Conservation (phyloP, 208 protist genomes). For the Acanthamoeba divionensis region DNA sequence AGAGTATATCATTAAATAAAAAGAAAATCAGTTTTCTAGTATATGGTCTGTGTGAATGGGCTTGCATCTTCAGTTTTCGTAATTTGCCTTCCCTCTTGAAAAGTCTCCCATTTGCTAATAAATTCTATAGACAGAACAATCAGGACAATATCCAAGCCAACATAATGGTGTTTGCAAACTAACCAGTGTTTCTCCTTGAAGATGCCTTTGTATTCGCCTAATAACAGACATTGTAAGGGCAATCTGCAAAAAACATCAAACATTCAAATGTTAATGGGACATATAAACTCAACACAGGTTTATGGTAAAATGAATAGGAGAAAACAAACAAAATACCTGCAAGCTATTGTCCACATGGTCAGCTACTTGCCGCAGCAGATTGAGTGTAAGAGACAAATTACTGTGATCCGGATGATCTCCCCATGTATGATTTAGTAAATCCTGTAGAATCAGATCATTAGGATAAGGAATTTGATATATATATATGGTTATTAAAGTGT, state of each 20-base stretch:
- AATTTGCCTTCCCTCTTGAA: constrained; percentile 46
- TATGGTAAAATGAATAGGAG: too few relatives aligned
- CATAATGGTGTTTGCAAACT: neutral
- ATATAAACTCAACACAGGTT: too few relatives aligned
- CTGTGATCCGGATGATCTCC: neutral
- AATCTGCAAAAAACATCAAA: too few relatives aligned
- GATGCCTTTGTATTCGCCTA: neutral
- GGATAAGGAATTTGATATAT: neutral
- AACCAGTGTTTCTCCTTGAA: neutral
- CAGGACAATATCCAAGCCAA: neutral
- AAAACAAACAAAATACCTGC: too few relatives aligned
- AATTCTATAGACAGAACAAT: neutral
- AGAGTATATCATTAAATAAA: constrained; percentile 23
- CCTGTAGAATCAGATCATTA: neutral
- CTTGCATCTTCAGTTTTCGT: neutral
- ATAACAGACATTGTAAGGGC: constrained; percentile 6
- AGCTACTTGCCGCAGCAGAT: neutral
- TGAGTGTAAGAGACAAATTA: neutral
- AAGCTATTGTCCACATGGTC: constrained; percentile 31
- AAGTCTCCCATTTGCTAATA: neutral
- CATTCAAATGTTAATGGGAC: too few relatives aligned
- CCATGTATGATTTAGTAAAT: neutral
- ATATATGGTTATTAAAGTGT: neutral
- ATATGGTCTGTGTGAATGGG: neutral
- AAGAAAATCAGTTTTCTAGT: constrained; percentile 9